Conservation (phyloP, 108 stramenopile genomes). For the Schizochytrium sp. region DNA sequence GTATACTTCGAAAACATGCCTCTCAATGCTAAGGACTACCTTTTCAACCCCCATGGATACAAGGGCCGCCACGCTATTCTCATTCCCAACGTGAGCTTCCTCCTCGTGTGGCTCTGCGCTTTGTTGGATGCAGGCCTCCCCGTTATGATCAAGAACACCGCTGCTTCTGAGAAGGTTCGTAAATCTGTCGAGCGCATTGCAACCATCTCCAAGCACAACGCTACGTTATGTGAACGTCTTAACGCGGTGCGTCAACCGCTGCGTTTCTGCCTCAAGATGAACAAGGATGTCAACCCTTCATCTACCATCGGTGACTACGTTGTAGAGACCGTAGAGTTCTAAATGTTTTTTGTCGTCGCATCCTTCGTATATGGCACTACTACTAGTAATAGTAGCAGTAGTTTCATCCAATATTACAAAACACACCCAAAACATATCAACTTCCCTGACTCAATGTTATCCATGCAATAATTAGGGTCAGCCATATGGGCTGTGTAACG, state of each 20-base stretch:
- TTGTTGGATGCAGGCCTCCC: neutral
- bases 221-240: neutral
- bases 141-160: neutral
- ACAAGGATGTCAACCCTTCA: neutral
- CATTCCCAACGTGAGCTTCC: neutral
- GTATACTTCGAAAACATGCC: neutral
- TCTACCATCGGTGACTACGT: conserved; percentile 29
- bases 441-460: no score
- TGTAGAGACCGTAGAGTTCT: conserved; percentile 21
- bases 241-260: neutral
- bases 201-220: neutral
- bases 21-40: neutral
- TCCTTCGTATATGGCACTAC: neutral
- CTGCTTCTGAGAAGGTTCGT: neutral
- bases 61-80: neutral
- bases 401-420: no score
- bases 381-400: no score
- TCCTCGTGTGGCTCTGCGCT: neutral
- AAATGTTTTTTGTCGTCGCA: neutral
- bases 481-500: no score
- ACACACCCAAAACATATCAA: no score
- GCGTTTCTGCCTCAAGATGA: neutral
- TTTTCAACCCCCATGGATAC: neutral
- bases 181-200: conserved; percentile 15
- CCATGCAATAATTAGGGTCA: no score